Conservation (phyloP, 1,284 basidiomycete species). For the Trametes sp. region DNA sequence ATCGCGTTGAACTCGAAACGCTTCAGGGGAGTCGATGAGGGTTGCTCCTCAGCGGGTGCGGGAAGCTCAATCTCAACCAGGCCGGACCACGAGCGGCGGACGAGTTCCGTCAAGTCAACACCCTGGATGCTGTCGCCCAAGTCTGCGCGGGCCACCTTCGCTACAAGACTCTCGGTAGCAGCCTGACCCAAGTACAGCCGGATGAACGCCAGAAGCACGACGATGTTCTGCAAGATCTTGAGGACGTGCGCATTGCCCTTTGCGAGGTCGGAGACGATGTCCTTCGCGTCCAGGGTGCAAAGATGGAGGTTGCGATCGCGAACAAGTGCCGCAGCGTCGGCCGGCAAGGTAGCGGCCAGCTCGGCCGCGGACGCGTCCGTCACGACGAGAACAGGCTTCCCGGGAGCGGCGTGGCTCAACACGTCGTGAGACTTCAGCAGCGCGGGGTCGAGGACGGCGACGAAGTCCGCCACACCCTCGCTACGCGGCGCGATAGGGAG, state of each 20-base stretch:
- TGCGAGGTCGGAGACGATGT: conserved; percentile 36
- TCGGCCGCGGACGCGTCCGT: conserved; percentile 72
- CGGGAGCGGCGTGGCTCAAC: conserved; percentile 62
- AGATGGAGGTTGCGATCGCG: conserved; percentile 59
- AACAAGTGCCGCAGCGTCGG: conserved; percentile 50
- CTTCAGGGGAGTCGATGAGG: conserved; percentile 50
- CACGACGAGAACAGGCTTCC: conserved; percentile 65
- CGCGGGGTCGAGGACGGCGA: conserved; percentile 72
- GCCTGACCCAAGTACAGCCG: conserved; percentile 73
- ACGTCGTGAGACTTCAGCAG: conserved; percentile 74
- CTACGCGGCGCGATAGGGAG: conserved; percentile 59
- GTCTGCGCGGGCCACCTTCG: conserved; percentile 55
- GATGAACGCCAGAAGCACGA: conserved; percentile 72
- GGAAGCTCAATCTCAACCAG: conserved; percentile 60
- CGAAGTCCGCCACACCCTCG: conserved; percentile 65
- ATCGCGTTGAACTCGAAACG: conserved; percentile 77
- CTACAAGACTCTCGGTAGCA: conserved; percentile 60
- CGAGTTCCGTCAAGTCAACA: conserved; percentile 55
- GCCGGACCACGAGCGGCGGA: conserved; percentile 61
- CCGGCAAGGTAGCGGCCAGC: conserved; percentile 60
- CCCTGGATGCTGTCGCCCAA: conserved; percentile 53
- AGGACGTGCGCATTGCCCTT: conserved; percentile 41
- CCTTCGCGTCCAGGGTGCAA: conserved; percentile 64
- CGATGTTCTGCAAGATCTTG: conserved; percentile 56
- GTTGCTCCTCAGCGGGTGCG: conserved; percentile 34